Conservation (phyloP, 2,329 filamentous ascomycete species). For the Ceratocystiopsis minuta region DNA sequence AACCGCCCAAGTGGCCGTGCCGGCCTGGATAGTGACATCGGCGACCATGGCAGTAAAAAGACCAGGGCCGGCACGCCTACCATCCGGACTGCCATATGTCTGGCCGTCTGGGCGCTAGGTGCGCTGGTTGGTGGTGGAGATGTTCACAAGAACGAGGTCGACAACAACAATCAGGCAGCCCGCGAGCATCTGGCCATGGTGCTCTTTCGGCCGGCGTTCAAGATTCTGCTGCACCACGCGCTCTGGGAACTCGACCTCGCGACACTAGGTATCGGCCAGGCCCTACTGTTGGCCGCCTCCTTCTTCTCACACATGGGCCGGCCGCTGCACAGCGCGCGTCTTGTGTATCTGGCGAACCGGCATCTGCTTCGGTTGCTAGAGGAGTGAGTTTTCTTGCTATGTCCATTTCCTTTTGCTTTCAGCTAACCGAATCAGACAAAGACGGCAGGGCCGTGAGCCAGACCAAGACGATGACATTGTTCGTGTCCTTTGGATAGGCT, state of each 20-base stretch:
- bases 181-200: slow-evolving; percentile 15
- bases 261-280: slow-evolving; percentile 16
- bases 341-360: slow-evolving; percentile 17
- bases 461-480: slow-evolving; percentile 26
- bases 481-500: slow-evolving; percentile 52
- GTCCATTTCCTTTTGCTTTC: neutral
- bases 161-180: slow-evolving; percentile 7
- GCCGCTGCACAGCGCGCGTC: slow-evolving; percentile 19
- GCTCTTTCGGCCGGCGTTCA: slow-evolving; percentile 19
- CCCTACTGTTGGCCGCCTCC: slow-evolving; percentile 19
- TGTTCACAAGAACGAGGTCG: neutral
- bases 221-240: slow-evolving; percentile 16
- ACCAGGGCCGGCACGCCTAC: too few species aligned
- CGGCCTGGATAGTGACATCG: slow-evolving; percentile 13
- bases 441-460: neutral
- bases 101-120: slow-evolving; percentile 20
- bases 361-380: slow-evolving; percentile 16
- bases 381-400: slow-evolving; percentile 10
- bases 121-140: neutral
- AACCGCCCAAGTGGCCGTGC: slow-evolving; percentile 9
- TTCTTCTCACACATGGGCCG: slow-evolving; percentile 20
- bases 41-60: too few species aligned
- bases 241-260: slow-evolving; percentile 16
- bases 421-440: neutral
- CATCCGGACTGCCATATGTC: slow-evolving; percentile 15